A percentile compares a stretch with the other conserved stretches of the same genome.
phyloP scores from a whole-genome alignment of 163 green algal species.

The Coccomyxa subellipsoidea region DNA sequence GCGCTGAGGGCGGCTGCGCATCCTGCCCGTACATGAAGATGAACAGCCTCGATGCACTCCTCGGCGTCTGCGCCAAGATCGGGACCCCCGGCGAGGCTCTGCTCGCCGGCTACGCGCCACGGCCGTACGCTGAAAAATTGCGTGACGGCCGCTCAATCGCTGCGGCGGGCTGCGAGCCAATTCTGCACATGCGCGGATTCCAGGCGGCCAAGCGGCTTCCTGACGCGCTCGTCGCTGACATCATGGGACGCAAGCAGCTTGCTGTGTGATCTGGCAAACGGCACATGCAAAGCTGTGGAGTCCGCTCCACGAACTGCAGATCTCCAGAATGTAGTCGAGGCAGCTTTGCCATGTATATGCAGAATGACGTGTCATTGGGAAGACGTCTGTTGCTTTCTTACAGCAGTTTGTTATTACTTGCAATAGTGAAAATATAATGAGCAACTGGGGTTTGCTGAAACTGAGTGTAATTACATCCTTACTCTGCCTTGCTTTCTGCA shows the following conservation, averaged over 20 bases:
- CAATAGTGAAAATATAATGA: no score
- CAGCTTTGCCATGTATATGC: no score
- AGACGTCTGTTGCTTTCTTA: no score
- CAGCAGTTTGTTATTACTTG: no score
- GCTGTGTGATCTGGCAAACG: neutral
- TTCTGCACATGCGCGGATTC: slow-evolving; percentile 97
- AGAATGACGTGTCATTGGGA: no score
- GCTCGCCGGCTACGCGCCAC: slow-evolving; percentile 69
- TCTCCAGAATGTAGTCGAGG: no score
- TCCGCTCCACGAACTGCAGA: no score
- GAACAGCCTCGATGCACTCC: slow-evolving; percentile 81
- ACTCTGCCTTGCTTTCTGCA: no score
- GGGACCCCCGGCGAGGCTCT: slow-evolving; percentile 53
- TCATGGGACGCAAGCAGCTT: slow-evolving; percentile 32
- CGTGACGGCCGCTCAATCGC: slow-evolving; percentile 67
- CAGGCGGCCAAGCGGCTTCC: slow-evolving; percentile 66
- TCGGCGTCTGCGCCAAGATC: slow-evolving; percentile 63
- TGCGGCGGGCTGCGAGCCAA: slow-evolving; percentile 81
- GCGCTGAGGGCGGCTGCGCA: slow-evolving; percentile 90
- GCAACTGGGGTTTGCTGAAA: no score
- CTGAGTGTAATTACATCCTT: no score
- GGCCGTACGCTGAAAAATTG: slow-evolving; percentile 69
- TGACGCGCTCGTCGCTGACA: slow-evolving; percentile 72
- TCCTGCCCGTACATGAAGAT: slow-evolving; percentile 99
- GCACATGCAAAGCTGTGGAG: no score